These are phyloP conservation scores for Pontederia crassipes DNA, from an alignment of 176 grass and related monocot species.

Conservation along the genomic window DNA sequence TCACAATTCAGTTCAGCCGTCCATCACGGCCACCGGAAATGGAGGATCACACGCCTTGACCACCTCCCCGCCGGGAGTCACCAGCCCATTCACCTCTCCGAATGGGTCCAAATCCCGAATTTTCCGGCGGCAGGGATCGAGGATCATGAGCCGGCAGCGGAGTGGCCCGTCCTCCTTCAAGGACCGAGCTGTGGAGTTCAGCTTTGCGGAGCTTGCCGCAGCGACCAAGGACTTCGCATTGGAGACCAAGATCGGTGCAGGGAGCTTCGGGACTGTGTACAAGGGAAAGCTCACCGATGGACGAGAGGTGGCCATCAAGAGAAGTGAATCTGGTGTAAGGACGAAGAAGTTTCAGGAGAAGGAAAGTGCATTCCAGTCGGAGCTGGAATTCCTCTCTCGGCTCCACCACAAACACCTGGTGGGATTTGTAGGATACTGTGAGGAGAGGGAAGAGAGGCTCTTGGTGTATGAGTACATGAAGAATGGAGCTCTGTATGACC, in stretches of 20 bases:
- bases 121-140: conserved; percentile 66
- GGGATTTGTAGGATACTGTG: conserved; percentile 67
- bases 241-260: conserved; percentile 61
- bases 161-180: conserved; percentile 93
- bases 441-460: conserved; percentile 69
- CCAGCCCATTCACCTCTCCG: conserved; percentile 44
- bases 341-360: conserved; percentile 64
- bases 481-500: conserved; percentile 81
- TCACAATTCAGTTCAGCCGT: conserved; percentile 83
- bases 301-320: conserved; percentile 86
- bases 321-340: conserved; percentile 41
- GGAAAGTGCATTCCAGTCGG: conserved; percentile 91
- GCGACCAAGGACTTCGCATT: conserved; percentile 52
- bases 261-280: conserved; percentile 87
- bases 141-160: conserved; percentile 71
- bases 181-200: conserved; percentile 57
- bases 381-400: conserved; percentile 74
- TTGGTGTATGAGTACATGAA: conserved; percentile 98
- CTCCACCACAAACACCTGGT: conserved; percentile 98
- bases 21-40: conserved; percentile 1
- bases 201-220: conserved; percentile 41
- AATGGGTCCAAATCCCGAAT: conserved; percentile 13
- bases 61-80: background rate
- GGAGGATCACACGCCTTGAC: background rate
- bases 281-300: conserved; percentile 66